Base-by-base conservation (phyloP, 169 alveolate species). In the Ichthyophthirius multifiliis region DNA sequence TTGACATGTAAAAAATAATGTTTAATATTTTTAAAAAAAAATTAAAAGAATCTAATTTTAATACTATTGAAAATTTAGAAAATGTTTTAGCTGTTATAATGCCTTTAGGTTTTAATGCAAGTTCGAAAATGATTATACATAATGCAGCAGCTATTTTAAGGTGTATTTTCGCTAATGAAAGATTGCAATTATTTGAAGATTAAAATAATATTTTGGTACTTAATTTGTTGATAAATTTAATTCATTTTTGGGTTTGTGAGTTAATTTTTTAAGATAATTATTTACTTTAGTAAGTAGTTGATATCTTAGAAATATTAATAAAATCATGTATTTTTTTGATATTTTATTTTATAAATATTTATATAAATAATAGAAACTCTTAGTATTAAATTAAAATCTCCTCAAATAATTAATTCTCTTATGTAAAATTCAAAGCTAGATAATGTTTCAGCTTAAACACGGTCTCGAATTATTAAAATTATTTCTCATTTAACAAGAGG, bases 201-300 rank as follows among this genome's bases (percentile, higher is more conserved):
- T 74, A 75, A 43, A 44, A 73, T 4, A 87, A 82, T 83, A 73
- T 63, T 32, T 46, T 81, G 30, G 41, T 90, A 2, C 71, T 82
- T 7, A 85, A 90, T 13, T 39, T 90, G n/a, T 34, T 82, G n/a
- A 16, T 85, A 4, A 75, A 76, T n/a, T 34, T 83, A 44, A 63
- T 90, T 7, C 75, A 87, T 30, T 83, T 82, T 43, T 90, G 95
- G 95, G 81, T 89, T 0, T 78, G 79, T n/a, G 95, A 90, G 35
- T 65, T 86, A 27, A 86, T 83, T 9, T 85, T 82, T 23, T 12
- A 46, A 37, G 95, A 90, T 85, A 45, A 85, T 2, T 85, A 73
- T 47, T 48, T 87, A 23, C 43, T 90, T 55, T 79, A 79, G 23
- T 55, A 83, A 15, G 77, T 85, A 5, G 90, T 90, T 0, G 91